Evolutionary conservation across 768 basidiomycete species (phyloP), one percentile per base, ranked within the genome.

Genomic region (Mycena rosella): DNA sequence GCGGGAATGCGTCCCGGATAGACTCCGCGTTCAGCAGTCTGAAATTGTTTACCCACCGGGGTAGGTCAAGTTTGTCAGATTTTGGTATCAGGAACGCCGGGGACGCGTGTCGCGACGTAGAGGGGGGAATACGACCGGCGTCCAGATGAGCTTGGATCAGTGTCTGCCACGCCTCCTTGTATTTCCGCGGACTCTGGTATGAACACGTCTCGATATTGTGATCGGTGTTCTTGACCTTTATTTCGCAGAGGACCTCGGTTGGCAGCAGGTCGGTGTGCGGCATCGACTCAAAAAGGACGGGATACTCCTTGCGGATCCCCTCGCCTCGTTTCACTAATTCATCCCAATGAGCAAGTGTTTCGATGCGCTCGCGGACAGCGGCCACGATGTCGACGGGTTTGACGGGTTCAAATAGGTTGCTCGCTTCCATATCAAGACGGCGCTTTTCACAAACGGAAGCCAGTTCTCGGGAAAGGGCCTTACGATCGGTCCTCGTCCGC

Each of bases 101-200:
- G 15, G 49, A 51, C 18, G 49, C 49, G 18, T 51, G 26, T 4
- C 2, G 27, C 4, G 49, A 51, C 49, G 49, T 51, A 3, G 49
- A 51, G 15, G 49, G 49, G 4, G 29, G 27, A 6, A 51, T 70
- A 36, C 74, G 78, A 7, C 77, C 77, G 3, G 75, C 77, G 5
- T 74, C 78, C 47, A 70, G 71, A 1, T 78, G 49, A 5, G 2
- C 74, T 63, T 78, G 78, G 77, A 72, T 68, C 0, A 78, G 74
- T 58, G 56, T 51, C 29, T 51, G 49, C 47, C 49, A 51, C 18
- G 49, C 27, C 22, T 51, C 27, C 15, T 20, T 15, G 17, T 48
- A 48, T 20, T 48, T 48, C 9, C 47, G 47, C 5, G 47, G 47
- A 15, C 47, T 48, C 7, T 15, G 24, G 26, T 48, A 48, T 2